Evolutionary conservation across 306 rosid genomes (phyloP).

Genomic region (Lotus japonicus): DNA sequence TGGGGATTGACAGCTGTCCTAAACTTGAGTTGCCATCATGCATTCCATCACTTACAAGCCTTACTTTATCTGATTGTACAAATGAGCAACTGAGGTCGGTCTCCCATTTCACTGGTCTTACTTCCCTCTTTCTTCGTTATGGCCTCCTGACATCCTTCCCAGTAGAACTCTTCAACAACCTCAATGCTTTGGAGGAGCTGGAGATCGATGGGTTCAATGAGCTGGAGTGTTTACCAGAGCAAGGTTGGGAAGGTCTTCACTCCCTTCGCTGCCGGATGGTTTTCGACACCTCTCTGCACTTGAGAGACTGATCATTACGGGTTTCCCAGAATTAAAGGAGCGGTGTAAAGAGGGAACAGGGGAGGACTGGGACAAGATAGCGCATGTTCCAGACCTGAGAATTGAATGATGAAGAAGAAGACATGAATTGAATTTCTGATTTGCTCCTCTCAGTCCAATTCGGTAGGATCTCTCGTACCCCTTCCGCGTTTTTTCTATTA

Average conservation of each 20-base stretch:
- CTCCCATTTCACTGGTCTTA: neutral
- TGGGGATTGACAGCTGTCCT: neutral
- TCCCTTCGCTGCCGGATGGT: neutral
- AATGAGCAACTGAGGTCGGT: neutral
- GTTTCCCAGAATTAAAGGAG: too few relatives aligned
- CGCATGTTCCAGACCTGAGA: too few relatives aligned
- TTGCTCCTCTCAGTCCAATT: too few relatives aligned
- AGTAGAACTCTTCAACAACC: neutral
- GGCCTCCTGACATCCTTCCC: too few relatives aligned
- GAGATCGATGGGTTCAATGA: neutral
- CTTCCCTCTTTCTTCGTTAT: fast-evolving
- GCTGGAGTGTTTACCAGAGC: neutral
- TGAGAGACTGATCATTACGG: too few relatives aligned
- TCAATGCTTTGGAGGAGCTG: neutral
- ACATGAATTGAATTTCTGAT: too few relatives aligned
- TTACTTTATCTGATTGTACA: fast-evolving
- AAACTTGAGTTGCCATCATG: neutral
- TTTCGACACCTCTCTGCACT: too few relatives aligned
- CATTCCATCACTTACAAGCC: neutral
- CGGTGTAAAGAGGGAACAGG: too few relatives aligned
- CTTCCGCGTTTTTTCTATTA: too few relatives aligned
- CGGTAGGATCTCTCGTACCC: too few relatives aligned
- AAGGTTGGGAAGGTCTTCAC: neutral
- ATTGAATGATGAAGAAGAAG: too few relatives aligned
- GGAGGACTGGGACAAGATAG: too few relatives aligned